phyloP scores from a whole-genome alignment of 371 early-diverging fungal genomes.

The Synchytrium microbalum region DNA sequence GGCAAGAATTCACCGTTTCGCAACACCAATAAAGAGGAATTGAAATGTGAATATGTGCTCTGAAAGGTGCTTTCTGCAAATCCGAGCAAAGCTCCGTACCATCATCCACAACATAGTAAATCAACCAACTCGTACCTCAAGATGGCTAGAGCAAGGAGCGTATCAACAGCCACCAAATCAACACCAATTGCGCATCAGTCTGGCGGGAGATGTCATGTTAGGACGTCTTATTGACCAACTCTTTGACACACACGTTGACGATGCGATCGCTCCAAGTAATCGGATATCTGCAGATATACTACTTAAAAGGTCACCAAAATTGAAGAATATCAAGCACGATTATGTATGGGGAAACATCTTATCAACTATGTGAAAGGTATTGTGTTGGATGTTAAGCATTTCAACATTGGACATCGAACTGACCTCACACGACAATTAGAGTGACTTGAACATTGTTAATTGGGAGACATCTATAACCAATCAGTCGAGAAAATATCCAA shows the following conservation, averaged over 20 bases:
- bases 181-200: background rate
- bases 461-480: background rate
- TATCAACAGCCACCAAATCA: no score
- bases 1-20: no score
- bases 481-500: background rate
- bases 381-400: background rate
- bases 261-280: background rate
- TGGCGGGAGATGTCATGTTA: background rate
- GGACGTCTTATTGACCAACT: background rate
- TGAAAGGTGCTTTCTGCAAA: no score
- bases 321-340: background rate
- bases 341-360: constrained; percentile 1
- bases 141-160: no score
- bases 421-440: no score
- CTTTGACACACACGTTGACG: background rate
- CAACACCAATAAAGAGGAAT: no score
- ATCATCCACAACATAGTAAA: no score
- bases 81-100: no score
- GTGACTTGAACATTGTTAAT: constrained; percentile 2
- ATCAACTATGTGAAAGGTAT: background rate
- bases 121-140: no score
- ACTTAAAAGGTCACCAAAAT: background rate
- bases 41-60: no score
- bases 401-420: background rate
- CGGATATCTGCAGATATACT: background rate